These are phyloP conservation scores for Saposhnikovia divaricata DNA, from an alignment of 129 eudicot species.

Conservation along the genomic window DNA sequence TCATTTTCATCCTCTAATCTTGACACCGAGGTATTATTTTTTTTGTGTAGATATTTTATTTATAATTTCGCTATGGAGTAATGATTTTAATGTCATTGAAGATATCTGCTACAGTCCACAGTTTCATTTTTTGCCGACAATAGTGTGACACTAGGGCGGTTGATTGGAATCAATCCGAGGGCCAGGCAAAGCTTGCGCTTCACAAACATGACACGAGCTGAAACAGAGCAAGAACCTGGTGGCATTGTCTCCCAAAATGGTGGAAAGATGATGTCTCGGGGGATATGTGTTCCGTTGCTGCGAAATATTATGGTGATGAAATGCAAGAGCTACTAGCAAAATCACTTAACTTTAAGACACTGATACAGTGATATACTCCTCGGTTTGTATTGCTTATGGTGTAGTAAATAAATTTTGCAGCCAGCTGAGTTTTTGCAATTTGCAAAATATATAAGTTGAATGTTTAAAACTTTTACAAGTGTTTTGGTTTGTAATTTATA, in stretches of 20 bases:
- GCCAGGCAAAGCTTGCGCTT: conserved; percentile 35
- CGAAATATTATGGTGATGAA: conserved; percentile 38
- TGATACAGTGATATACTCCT: neutral
- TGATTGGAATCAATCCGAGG: conserved; percentile 57
- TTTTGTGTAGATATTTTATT: too few relatives aligned
- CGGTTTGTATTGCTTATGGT: neutral
- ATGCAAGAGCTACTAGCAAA: conserved; percentile 37
- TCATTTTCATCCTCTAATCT: conserved; percentile 78
- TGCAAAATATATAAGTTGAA: neutral
- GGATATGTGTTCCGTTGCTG: conserved; percentile 53
- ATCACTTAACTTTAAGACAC: conserved; percentile 7
- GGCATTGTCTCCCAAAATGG: conserved; percentile 9
- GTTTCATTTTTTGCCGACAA: conserved; percentile 68
- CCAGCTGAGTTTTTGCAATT: neutral
- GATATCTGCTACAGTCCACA: conserved; percentile 38
- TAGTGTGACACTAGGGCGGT: conserved; percentile 63
- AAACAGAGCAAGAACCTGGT: conserved; percentile 13
- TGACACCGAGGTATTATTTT: conserved; percentile 60
- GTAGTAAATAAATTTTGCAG: neutral
- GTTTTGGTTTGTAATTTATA: neutral
- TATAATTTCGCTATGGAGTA: neutral
- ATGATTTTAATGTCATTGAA: neutral
- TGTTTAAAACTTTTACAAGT: neutral
- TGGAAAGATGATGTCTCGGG: conserved; percentile 20
- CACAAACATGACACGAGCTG: conserved; percentile 17